These are phyloP conservation scores for Cornus suecica DNA, from an alignment of 148 eudicot genomes.

Conservation along the genomic window DNA sequence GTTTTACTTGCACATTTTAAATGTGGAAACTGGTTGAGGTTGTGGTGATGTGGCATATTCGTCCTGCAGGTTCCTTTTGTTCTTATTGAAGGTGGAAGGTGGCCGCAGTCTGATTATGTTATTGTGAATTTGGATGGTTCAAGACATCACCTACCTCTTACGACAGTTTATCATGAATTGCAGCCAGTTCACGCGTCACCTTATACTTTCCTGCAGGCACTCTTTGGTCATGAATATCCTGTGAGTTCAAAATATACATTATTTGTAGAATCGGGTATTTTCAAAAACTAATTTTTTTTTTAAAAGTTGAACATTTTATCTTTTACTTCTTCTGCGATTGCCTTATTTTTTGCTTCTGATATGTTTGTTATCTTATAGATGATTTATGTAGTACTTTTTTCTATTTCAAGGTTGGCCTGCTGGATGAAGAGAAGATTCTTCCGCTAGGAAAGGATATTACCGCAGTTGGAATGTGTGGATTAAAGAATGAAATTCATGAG, in stretches of 20 bases:
- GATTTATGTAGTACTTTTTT: constrained; percentile 7
- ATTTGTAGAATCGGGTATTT: not conserved
- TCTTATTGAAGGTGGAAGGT: constrained; percentile 58
- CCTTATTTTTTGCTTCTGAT: not conserved
- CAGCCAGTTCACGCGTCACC: constrained; percentile 73
- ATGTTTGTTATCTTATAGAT: not conserved
- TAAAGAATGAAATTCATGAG: constrained; percentile 53
- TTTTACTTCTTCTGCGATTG: not conserved
- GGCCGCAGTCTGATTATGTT: constrained; percentile 54
- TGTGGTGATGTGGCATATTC: not conserved
- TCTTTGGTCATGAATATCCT: constrained; percentile 78
- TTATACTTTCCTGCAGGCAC: constrained; percentile 74
- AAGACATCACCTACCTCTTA: constrained; percentile 71
- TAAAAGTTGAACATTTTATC: not conserved
- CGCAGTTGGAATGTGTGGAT: constrained; percentile 69
- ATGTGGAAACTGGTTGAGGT: too few relatives aligned
- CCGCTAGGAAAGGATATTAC: constrained; percentile 81
- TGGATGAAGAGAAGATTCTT: constrained; percentile 86
- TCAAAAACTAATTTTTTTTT: not conserved
- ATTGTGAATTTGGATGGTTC: constrained; percentile 82
- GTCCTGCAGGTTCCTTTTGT: constrained; percentile 76
- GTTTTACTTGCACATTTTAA: too few relatives aligned
- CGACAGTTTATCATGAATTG: constrained; percentile 73
- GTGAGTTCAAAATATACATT: constrained; percentile 39
- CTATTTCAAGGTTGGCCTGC: constrained; percentile 60